Percentiles rank a stretch among this genome's conserved stretches.
Evolutionary conservation across 2,329 filamentous ascomycete genomes (phyloP).

Genomic region (Epichloe aotearoae): DNA sequence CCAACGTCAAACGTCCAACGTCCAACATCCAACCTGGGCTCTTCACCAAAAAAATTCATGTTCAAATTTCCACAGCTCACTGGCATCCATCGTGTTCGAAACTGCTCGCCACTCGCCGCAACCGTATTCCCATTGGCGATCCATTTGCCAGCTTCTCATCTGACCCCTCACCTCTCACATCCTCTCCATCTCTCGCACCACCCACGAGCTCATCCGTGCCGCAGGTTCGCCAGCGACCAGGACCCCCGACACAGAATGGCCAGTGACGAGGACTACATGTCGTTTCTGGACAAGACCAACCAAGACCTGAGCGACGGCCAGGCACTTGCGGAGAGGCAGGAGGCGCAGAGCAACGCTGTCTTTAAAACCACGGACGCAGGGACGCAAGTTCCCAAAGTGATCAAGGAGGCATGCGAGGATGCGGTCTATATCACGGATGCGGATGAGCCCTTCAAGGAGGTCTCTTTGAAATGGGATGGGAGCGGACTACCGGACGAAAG

Average conservation of each 20-base stretch:
- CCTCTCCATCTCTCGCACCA: background rate
- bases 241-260: slow-evolving; percentile 37
- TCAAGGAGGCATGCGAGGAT: slow-evolving; percentile 36
- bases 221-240: background rate
- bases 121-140: background rate
- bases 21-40: background rate
- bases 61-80: background rate
- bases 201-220: slow-evolving; percentile 9
- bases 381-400: slow-evolving; percentile 44
- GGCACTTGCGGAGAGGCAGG: slow-evolving; percentile 7
- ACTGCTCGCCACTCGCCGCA: background rate
- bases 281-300: slow-evolving; percentile 82
- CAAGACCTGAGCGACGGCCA: slow-evolving; percentile 49
- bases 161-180: background rate
- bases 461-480: slow-evolving; percentile 50
- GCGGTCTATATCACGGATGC: slow-evolving; percentile 67
- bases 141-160: background rate
- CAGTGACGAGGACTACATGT: slow-evolving; percentile 69
- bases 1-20: background rate
- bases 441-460: slow-evolving; percentile 73
- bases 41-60: background rate
- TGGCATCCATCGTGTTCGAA: background rate
- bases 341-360: slow-evolving; percentile 13
- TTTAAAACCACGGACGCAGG: slow-evolving; percentile 41
- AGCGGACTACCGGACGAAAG: slow-evolving; percentile 47